Evolutionary conservation across 768 basidiomycete genomes (phyloP).

Genomic region (Mycena venus): DNA sequence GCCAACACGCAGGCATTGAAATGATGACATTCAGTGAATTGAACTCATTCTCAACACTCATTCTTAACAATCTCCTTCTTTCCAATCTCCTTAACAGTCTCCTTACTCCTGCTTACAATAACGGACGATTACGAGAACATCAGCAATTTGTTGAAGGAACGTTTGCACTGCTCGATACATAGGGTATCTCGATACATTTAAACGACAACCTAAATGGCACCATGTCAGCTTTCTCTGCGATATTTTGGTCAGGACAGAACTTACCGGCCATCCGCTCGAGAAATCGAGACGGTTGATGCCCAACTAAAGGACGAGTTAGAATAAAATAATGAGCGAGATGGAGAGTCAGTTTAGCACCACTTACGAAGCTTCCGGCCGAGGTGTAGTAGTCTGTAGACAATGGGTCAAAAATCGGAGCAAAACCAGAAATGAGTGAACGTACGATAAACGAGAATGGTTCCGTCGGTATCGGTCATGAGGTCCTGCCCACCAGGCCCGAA

Average conservation of each 20-base stretch:
- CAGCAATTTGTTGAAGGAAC: not conserved
- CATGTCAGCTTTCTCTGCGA: not conserved
- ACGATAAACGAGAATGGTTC: slow-evolving; percentile 61
- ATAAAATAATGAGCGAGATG: not conserved
- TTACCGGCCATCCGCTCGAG: slow-evolving; percentile 64
- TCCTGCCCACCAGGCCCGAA: slow-evolving; percentile 70
- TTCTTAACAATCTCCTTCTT: too few species aligned
- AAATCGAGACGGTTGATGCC: slow-evolving; percentile 64
- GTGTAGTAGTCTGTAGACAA: slow-evolving; percentile 58
- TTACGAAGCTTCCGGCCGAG: slow-evolving; percentile 56
- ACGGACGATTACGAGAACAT: too few species aligned
- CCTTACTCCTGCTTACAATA: too few species aligned
- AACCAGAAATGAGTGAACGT: not conserved
- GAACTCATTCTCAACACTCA: too few species aligned
- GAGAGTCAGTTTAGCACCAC: slow-evolving; percentile 26
- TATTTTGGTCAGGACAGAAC: slow-evolving; percentile 2
- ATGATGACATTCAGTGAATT: too few species aligned
- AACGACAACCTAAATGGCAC: not conserved
- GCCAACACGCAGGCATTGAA: too few species aligned
- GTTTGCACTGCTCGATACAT: not conserved
- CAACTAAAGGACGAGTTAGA: slow-evolving; percentile 40
- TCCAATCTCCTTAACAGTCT: too few species aligned
- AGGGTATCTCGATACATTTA: not conserved
- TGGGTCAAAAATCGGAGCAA: too few species aligned
- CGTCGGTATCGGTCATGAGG: slow-evolving; percentile 59